Conservation (phyloP, 73 alveolate species). For the Symbiodinium pilosum region DNA sequence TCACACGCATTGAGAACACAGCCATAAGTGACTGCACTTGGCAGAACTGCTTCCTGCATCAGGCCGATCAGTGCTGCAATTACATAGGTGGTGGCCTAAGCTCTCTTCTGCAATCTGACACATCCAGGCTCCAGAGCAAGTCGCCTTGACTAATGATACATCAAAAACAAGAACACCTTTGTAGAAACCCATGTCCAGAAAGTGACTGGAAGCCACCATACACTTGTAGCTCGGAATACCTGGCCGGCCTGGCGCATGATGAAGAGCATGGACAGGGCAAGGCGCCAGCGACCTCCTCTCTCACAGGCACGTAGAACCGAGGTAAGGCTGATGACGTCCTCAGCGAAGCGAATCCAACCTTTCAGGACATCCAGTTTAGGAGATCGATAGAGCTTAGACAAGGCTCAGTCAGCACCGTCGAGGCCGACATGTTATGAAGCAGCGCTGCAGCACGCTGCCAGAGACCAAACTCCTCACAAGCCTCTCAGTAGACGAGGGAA, state of each 20-base stretch:
- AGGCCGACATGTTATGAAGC: neutral
- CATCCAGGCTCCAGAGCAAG: too few species aligned
- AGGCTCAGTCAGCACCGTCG: neutral
- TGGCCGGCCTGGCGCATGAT: neutral
- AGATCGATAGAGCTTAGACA: too few species aligned
- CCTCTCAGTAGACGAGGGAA: neutral
- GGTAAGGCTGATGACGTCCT: slow-evolving; percentile 10
- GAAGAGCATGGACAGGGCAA: neutral
- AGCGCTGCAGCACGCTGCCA: neutral
- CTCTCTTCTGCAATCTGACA: too few species aligned
- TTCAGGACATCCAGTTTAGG: too few species aligned
- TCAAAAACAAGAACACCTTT: too few species aligned
- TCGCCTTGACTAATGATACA: too few species aligned
- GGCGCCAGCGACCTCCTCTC: neutral
- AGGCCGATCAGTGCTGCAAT: too few species aligned
- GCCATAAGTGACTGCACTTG: neutral
- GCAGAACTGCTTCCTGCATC: neutral
- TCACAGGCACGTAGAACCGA: neutral
- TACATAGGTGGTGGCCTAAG: too few species aligned
- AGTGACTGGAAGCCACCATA: too few species aligned
- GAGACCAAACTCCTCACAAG: neutral
- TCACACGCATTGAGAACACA: neutral
- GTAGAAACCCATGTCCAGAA: too few species aligned
- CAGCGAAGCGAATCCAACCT: too few species aligned
- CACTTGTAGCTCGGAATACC: too few species aligned